phyloP scores from a whole-genome alignment of 352 stramenopile genomes.

The Globisporangium splendens region DNA sequence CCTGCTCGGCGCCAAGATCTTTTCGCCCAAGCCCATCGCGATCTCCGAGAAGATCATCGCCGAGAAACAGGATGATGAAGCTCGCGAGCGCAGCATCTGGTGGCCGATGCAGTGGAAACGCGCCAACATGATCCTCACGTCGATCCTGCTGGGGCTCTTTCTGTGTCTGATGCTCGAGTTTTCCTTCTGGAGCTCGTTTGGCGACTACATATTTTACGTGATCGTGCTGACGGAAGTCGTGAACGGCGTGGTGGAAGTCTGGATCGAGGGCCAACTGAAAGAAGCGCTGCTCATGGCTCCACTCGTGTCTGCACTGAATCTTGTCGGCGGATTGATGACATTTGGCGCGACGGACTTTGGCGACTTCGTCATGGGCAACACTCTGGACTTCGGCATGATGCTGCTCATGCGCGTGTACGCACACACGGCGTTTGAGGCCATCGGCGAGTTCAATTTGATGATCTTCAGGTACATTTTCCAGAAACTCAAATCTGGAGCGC shows the following conservation, averaged over 20 bases:
- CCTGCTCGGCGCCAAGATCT: slow-evolving; percentile 84
- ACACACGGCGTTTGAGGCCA: slow-evolving; percentile 79
- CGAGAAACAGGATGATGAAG: slow-evolving; percentile 75
- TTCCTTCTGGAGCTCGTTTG: slow-evolving; percentile 95
- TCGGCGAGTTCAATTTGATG: slow-evolving; percentile 53
- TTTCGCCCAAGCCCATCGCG: slow-evolving; percentile 88
- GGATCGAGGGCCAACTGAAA: slow-evolving; percentile 89
- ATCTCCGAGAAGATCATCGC: slow-evolving; percentile 88
- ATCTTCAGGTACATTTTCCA: slow-evolving; percentile 31
- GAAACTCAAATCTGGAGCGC: slow-evolving; percentile 36
- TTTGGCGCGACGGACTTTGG: slow-evolving; percentile 95
- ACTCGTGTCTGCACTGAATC: slow-evolving; percentile 84
- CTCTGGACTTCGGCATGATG: slow-evolving; percentile 94
- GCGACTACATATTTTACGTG: slow-evolving; percentile 95
- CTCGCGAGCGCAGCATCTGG: slow-evolving; percentile 75
- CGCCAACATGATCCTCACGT: slow-evolving; percentile 94
- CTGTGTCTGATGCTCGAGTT: slow-evolving; percentile 94
- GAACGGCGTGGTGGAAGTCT: slow-evolving; percentile 79
- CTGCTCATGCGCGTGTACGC: slow-evolving; percentile 92
- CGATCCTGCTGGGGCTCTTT: slow-evolving; percentile 90
- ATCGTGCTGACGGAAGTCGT: slow-evolving; percentile 93
- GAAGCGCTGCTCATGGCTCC: slow-evolving; percentile 91
- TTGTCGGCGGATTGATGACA: slow-evolving; percentile 92
- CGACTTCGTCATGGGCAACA: slow-evolving; percentile 95
- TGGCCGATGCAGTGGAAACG: slow-evolving; percentile 93